Evolutionary conservation across 441 rosid genomes (phyloP).

Genomic region (Syzygium syzygioides): DNA sequence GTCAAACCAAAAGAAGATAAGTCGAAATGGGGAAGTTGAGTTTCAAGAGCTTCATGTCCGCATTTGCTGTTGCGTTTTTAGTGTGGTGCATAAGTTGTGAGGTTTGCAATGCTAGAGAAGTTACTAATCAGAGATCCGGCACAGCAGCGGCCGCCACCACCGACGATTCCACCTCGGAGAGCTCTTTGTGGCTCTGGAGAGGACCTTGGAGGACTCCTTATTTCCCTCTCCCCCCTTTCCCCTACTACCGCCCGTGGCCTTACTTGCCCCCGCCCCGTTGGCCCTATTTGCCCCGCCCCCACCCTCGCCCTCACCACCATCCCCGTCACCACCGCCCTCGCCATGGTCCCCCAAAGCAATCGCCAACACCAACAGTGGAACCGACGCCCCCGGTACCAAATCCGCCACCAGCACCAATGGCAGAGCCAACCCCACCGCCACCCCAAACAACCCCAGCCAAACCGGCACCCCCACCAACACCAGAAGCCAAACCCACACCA

Average conservation of each 20-base stretch:
- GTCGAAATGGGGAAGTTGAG: not conserved
- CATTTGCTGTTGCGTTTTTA: not conserved
- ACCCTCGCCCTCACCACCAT: not conserved
- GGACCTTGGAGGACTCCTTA: not conserved
- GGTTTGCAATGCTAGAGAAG: not conserved
- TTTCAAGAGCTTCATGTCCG: not conserved
- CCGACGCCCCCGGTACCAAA: not conserved
- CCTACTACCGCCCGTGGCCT: not conserved
- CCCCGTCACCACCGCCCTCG: not conserved
- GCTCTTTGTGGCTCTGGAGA: not conserved
- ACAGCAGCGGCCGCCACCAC: accelerated
- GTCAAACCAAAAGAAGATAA: not conserved
- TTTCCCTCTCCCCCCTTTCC: not conserved
- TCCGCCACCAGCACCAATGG: not conserved
- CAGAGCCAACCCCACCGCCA: not conserved
- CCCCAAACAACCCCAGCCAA: not conserved
- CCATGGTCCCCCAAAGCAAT: not conserved
- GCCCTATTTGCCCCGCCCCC: not conserved
- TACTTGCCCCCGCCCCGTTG: not conserved
- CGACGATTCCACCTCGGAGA: not conserved
- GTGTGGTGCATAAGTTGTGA: not conserved
- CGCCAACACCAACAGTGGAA: not conserved
- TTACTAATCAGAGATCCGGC: not conserved
- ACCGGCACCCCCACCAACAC: not conserved
- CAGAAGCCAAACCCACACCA: not conserved